A percentile compares a stretch with the other conserved stretches of the same genome.
phyloP scores from a whole-genome alignment of 306 rosid genomes.

The Pterocarpus macrocarpus region DNA sequence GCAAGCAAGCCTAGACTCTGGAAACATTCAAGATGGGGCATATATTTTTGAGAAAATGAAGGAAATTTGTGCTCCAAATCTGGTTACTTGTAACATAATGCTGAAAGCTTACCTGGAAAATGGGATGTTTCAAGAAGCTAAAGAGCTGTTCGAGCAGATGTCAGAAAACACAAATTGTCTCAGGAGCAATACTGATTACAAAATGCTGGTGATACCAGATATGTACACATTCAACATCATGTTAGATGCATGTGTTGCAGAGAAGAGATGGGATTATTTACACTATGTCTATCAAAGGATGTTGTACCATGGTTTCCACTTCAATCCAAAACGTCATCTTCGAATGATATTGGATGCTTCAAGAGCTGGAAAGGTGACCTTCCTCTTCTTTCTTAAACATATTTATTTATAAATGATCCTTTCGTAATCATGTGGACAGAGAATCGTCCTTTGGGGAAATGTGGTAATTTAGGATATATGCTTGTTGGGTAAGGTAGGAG shows the following conservation, averaged over 20 bases:
- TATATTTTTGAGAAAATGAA: slow-evolving; percentile 81
- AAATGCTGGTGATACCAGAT: slow-evolving; percentile 74
- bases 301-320: slow-evolving; percentile 75
- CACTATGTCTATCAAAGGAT: slow-evolving; percentile 64
- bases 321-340: slow-evolving; percentile 92
- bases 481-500: not conserved
- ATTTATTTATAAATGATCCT: slow-evolving; percentile 19
- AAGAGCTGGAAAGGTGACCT: slow-evolving; percentile 79
- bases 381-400: slow-evolving; percentile 21
- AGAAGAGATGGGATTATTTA: slow-evolving; percentile 84
- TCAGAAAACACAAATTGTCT: slow-evolving; percentile 56
- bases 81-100: slow-evolving; percentile 86
- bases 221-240: slow-evolving; percentile 83
- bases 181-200: slow-evolving; percentile 55
- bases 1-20: slow-evolving; percentile 84
- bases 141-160: slow-evolving; percentile 73
- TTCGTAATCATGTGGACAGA: not conserved
- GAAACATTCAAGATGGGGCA: slow-evolving; percentile 68
- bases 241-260: slow-evolving; percentile 70
- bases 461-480: not conserved
- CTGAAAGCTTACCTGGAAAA: slow-evolving; percentile 78
- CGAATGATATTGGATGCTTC: slow-evolving; percentile 80
- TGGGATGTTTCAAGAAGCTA: slow-evolving; percentile 82
- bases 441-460: slow-evolving; percentile 11
- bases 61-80: slow-evolving; percentile 84